Conservation (phyloP, 768 basidiomycete species). For the Mycena amicta region DNA sequence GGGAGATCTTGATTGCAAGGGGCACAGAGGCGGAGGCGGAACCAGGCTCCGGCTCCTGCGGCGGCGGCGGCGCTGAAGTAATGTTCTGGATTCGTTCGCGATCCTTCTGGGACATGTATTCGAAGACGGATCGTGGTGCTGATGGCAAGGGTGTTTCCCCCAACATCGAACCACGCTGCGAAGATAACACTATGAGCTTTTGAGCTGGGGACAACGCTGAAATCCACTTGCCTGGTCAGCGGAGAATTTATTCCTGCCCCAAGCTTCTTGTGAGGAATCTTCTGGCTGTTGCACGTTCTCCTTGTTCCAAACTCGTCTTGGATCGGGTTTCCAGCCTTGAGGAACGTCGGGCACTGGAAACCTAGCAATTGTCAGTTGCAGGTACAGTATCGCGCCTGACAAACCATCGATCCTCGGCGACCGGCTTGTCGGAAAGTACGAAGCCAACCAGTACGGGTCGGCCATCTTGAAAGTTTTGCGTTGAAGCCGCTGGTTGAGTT, state of each 20-base stretch:
- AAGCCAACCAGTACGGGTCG: conserved; percentile 76
- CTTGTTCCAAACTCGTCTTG: conserved; percentile 72
- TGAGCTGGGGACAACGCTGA: too few species aligned
- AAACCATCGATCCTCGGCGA: conserved; percentile 72
- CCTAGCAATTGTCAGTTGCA: conserved; percentile 43
- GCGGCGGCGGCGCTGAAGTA: conserved; percentile 34
- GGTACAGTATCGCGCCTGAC: conserved; percentile 21
- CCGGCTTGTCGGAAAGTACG: conserved; percentile 63
- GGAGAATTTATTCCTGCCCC: conserved; percentile 56
- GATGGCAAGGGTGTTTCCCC: conserved; percentile 79
- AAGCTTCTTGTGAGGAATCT: conserved; percentile 37
- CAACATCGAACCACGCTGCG: conserved; percentile 77
- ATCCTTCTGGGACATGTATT: conserved; percentile 92
- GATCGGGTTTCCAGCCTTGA: conserved; percentile 83
- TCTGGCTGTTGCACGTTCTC: conserved; percentile 41
- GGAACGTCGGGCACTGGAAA: conserved; percentile 85
- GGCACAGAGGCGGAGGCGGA: conserved; percentile 24
- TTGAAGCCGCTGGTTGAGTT: conserved; percentile 29
- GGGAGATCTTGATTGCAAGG: conserved; percentile 51
- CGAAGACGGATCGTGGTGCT: conserved; percentile 84
- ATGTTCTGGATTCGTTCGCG: conserved; percentile 79
- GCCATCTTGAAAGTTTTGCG: conserved; percentile 72
- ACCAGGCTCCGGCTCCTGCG: conserved; percentile 27
- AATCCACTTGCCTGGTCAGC: conserved; percentile 80
- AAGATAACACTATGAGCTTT: too few species aligned